Evolutionary conservation across 2,329 filamentous ascomycete genomes (phyloP).

Genomic region (Ceratocystis destructans): DNA sequence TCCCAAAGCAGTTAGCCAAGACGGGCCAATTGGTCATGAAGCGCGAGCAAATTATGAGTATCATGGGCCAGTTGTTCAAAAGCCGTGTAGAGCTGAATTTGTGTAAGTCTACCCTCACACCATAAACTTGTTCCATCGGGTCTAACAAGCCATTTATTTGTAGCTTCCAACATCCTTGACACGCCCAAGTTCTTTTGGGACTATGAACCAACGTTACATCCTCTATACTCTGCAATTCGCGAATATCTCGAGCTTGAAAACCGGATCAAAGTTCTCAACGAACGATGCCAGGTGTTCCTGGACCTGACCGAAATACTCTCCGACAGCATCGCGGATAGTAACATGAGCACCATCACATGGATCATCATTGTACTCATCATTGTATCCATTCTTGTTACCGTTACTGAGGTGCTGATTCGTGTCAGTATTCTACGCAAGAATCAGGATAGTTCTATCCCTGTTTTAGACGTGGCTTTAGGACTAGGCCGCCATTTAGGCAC

Average conservation of each 20-base stretch:
- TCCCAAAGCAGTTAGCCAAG: slow-evolving; percentile 75
- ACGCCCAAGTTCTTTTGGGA: slow-evolving; percentile 99
- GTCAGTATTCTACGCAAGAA: slow-evolving; percentile 56
- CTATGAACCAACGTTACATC: slow-evolving; percentile 84
- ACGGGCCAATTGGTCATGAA: slow-evolving; percentile 88
- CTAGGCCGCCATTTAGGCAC: too few species aligned
- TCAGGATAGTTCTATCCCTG: neutral
- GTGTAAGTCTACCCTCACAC: slow-evolving; percentile 47
- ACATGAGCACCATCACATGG: slow-evolving; percentile 95
- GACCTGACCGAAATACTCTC: slow-evolving; percentile 91
- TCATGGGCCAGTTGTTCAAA: slow-evolving; percentile 81
- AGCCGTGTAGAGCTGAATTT: slow-evolving; percentile 94
- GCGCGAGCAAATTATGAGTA: slow-evolving; percentile 78
- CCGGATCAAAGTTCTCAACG: slow-evolving; percentile 91
- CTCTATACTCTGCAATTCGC: slow-evolving; percentile 83
- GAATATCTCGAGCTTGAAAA: slow-evolving; percentile 97
- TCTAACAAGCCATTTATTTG: neutral
- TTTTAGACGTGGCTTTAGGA: too few species aligned
- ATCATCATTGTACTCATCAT: slow-evolving; percentile 93
- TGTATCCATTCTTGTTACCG: slow-evolving; percentile 80
- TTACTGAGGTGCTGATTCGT: slow-evolving; percentile 73
- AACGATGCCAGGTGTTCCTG: slow-evolving; percentile 89
- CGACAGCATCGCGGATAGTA: slow-evolving; percentile 81
- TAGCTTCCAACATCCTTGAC: slow-evolving; percentile 88
- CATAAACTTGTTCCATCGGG: neutral